Base-by-base conservation (phyloP, 208 protist genomes). In the Acanthamoeba culbertsoni region DNA sequence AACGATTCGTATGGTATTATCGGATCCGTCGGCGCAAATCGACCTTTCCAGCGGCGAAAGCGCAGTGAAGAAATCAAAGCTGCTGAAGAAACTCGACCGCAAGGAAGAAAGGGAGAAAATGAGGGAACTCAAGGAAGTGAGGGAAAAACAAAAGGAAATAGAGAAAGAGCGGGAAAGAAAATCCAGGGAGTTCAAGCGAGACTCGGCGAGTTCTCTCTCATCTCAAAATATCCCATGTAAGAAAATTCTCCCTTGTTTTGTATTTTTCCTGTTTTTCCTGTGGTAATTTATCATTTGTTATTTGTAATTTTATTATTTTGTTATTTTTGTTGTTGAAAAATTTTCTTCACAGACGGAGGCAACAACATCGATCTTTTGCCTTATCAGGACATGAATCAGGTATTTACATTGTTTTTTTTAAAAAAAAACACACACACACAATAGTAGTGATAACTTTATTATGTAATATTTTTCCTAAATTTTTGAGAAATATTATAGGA, bases 291-390 rank as follows among this genome's bases (percentile, higher is more conserved):
- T n/a, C n/a, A n/a, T n/a, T n/a, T n/a, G n/a, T n/a, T n/a, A n/a
- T n/a, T n/a, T n/a, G n/a, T n/a, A n/a, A n/a, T n/a, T n/a, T n/a
- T n/a, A n/a, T n/a, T n/a, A n/a, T n/a, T n/a, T n/a, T n/a, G n/a
- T n/a, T n/a, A 63, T n/a, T 28, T 63, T n/a, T 63, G 3, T 28
- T n/a, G n/a, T n/a, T n/a, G n/a, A 71, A 65, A 65, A 42, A 40
- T 53, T n/a, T n/a, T n/a, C n/a, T n/a, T n/a, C n/a, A 5, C 68
- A 43, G 35, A 23, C 26, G 33, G 33, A 20, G 68, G 42, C 37
- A 79, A 79, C 68, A 79, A 79, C 40, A 79, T 79, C 42, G 68
- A 79, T 12, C 68, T 79, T 3, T 35, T 42, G 42, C 68, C 68
- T 7, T 79, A 79, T 42, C 40, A 51, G 0, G 26, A 53, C 1